Percentiles rank a stretch among this genome's conserved stretches.
Evolutionary conservation across 768 basidiomycete species (phyloP).

Genomic region (Boletus reticulatus): DNA sequence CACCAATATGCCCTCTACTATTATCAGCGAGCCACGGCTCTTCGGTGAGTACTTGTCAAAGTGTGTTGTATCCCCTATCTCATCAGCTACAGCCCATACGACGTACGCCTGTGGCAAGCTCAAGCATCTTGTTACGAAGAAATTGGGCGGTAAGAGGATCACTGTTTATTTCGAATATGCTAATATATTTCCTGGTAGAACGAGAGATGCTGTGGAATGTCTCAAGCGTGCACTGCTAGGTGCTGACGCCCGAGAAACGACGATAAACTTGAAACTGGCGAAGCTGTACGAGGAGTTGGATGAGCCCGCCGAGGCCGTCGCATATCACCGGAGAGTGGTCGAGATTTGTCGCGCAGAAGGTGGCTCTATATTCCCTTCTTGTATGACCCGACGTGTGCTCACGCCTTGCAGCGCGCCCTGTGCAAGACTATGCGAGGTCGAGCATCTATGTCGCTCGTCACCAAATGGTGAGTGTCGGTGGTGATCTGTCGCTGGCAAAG

Average conservation of each 20-base stretch:
- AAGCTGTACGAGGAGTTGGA: constrained; percentile 64
- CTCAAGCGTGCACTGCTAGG: constrained; percentile 86
- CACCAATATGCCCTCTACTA: constrained; percentile 95
- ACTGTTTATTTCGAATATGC: neutral
- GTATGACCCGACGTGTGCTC: constrained; percentile 5
- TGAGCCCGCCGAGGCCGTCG: constrained; percentile 65
- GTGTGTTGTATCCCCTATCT: neutral
- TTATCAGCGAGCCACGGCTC: constrained; percentile 92
- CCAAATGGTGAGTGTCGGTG: constrained; percentile 59
- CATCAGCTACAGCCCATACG: constrained; percentile 70
- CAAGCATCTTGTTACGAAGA: constrained; percentile 93
- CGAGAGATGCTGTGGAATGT: constrained; percentile 87
- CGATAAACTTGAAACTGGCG: constrained; percentile 72
- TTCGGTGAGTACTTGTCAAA: constrained; percentile 52
- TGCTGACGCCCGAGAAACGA: constrained; percentile 73
- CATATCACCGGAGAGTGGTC: constrained; percentile 79
- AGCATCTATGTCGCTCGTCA: constrained; percentile 81
- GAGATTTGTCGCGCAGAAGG: constrained; percentile 57
- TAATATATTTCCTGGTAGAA: constrained; percentile 42
- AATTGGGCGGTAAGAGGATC: constrained; percentile 63
- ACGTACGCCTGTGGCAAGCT: constrained; percentile 94
- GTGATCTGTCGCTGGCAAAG: constrained; percentile 67
- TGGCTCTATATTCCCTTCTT: constrained; percentile 23
- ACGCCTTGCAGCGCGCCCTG: constrained; percentile 49
- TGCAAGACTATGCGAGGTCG: constrained; percentile 82